Evolutionary conservation across 805 yeast genomes (phyloP), one percentile per base, ranked within the genome.

Genomic region (Candida gorgasii): DNA sequence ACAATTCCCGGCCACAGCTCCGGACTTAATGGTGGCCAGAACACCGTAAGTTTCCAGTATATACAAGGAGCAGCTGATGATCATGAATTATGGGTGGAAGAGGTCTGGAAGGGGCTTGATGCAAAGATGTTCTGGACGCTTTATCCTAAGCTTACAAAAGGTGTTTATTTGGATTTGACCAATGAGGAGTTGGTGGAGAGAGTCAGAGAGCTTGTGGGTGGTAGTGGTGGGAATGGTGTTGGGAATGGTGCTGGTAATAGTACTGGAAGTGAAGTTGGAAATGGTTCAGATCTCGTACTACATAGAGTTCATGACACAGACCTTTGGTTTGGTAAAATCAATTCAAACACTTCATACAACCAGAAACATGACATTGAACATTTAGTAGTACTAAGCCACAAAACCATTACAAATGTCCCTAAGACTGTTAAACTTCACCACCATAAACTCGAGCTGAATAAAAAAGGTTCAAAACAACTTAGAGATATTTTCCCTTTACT

Each of bases 1-100:
- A 36, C 9, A 16, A 4, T 19, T 3, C 35, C 3, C 8, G 16
- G 4, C 31, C n/a, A 4, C n/a, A n/a, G n/a, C n/a, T n/a, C n/a
- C n/a, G n/a, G n/a, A n/a, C n/a, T n/a, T n/a, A n/a, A n/a, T n/a
- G n/a, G n/a, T n/a, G 18, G 23, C 6, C 27, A 31, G 2, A 20
- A 13, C 8, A 19, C 19, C 3, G 17, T 40, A 5, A 37, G 56
- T 5, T 61, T 64, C 59, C 50, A 58, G 16, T 89, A 89, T 55
- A 86, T 89, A 1, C 97, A 89, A 61, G 97, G 97, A 1, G 93
- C 96, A 0, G 97, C 93, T 0, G 97, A 89, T 60, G 97, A 90
- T 54, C 96, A 89, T 58, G 97, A 89, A 54, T 66, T 83, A 8
- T 89, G 97, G 97, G 63, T 65, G 0, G 57, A 69, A 1, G 61